Percentiles rank a stretch among this genome's conserved stretches.
Evolutionary conservation across 129 eudicot genomes (phyloP).

Genomic region (Heracleum sosnowskyi): DNA sequence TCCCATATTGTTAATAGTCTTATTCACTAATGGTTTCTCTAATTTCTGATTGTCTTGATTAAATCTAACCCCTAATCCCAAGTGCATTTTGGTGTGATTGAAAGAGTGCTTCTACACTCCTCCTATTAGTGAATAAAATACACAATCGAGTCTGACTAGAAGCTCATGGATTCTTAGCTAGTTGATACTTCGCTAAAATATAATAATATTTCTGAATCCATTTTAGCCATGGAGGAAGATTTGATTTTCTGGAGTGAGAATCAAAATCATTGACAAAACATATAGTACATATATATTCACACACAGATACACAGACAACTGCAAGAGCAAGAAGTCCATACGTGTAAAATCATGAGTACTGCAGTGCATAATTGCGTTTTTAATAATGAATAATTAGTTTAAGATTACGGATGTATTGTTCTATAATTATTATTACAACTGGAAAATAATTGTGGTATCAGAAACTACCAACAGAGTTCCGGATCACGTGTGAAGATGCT

Average conservation of each 20-base stretch:
- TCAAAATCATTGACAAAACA: background rate
- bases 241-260: slow-evolving; percentile 7
- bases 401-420: background rate
- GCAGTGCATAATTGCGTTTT: background rate
- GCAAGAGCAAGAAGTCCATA: background rate
- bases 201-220: slow-evolving; percentile 12
- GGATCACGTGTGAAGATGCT: slow-evolving; percentile 48
- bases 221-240: slow-evolving; percentile 19
- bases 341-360: slow-evolving; percentile 8
- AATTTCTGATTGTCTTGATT: no score
- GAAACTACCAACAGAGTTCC: slow-evolving; percentile 29
- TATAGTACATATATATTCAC: no score
- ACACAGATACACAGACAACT: background rate
- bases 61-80: no score
- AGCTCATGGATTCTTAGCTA: slow-evolving; percentile 19
- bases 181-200: background rate
- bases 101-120: no score
- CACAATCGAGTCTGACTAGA: slow-evolving; percentile 22
- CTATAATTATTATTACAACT: slow-evolving; percentile 18
- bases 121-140: no score
- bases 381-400: background rate
- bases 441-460: slow-evolving; percentile 20
- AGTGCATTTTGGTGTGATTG: no score
- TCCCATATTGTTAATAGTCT: no score
- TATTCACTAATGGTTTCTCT: no score